A percentile compares a stretch with the other conserved stretches of the same genome.
Evolutionary conservation across 2,329 filamentous ascomycete species (phyloP).

Genomic region (Whalleya microplaca): DNA sequence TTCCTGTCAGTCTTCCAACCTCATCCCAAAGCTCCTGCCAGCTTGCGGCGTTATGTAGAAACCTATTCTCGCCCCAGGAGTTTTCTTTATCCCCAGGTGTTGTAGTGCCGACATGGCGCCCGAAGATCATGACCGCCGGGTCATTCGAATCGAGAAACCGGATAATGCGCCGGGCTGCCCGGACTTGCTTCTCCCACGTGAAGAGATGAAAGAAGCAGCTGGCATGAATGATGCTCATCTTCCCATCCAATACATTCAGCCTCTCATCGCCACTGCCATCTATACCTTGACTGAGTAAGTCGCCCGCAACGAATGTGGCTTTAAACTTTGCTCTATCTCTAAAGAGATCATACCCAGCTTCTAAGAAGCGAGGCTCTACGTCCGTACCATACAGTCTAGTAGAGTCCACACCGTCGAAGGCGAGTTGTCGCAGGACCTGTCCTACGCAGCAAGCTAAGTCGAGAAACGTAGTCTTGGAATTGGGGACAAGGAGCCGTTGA

Average conservation of each 20-base stretch:
- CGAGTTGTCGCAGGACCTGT: conserved; percentile 54
- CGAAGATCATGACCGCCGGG: conserved; percentile 52
- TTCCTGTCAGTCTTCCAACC: conserved; percentile 52
- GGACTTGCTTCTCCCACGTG: conserved; percentile 50
- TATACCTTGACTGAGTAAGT: conserved; percentile 44
- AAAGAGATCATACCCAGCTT: conserved; percentile 68
- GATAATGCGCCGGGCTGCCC: conserved; percentile 48
- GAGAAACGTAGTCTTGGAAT: conserved; percentile 46
- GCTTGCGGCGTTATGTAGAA: conserved; percentile 52
- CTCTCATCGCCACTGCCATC: conserved; percentile 41
- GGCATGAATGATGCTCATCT: conserved; percentile 53
- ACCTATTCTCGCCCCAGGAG: conserved; percentile 37
- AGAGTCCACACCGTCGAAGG: conserved; percentile 52
- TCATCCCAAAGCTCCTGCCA: conserved; percentile 60
- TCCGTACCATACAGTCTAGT: conserved; percentile 55
- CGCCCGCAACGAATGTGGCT: conserved; percentile 54
- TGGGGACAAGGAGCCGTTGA: conserved; percentile 43
- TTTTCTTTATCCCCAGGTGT: conserved; percentile 32
- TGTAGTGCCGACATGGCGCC: conserved; percentile 53
- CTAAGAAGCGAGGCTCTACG: conserved; percentile 53
- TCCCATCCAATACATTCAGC: conserved; percentile 42
- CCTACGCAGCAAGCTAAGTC: conserved; percentile 57
- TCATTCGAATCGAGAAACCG: conserved; percentile 50
- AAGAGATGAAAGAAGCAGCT: conserved; percentile 56
- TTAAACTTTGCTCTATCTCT: conserved; percentile 54